Evolutionary conservation across 2,329 filamentous ascomycete species (phyloP), one percentile per base, ranked within the genome.

Genomic region (Phyllosticta capitalensis): DNA sequence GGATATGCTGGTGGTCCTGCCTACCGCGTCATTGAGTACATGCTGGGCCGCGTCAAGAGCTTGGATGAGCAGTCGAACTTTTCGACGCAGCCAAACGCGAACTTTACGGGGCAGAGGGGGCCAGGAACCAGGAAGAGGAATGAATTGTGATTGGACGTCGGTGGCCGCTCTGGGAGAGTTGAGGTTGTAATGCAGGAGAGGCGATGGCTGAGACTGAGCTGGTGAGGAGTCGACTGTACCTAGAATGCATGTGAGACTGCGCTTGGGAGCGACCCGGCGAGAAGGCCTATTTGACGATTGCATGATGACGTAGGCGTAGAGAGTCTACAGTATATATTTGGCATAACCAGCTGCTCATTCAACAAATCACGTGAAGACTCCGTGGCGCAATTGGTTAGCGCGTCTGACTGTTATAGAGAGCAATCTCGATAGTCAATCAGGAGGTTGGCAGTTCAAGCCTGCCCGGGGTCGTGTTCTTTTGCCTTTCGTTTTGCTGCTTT

Each of bases 1-100:
- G 74, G 70, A 0, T 77, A 75, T 63, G 71, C 75, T 0, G 74
- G 76, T 19, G 73, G 74, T 26, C 73, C 74, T 20, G 74, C 68
- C 0, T 77, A 74, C 61, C 63, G 75, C 22, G 71, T 73, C 63
- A 50, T 78, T 33, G 74, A 78, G 66, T 67, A 75, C 28, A 63
- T 78, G 55, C 65, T 78, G 5, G 76, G 76, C 0, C 65, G 71
- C 5, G 68, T 77, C 2, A 61, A 67, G 28, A 65, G 70, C 54
- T 71, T 77, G 55, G 70, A 70, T 59, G 69, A 68, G 57, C 68
- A 63, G 1, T 61, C 67, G 30, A 65, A 65, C 28, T 75, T 75
- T 58, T 70, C 69, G 0, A 74, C 71, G 1, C 71, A 73, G 63
- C 63, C 19, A 7, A 70, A 71, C 3, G 69, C 19, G 1, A 22